Evolutionary conservation across 163 green algal species (phyloP), one percentile per base, ranked within the genome.

Genomic region (Scenedesmus sp.): DNA sequence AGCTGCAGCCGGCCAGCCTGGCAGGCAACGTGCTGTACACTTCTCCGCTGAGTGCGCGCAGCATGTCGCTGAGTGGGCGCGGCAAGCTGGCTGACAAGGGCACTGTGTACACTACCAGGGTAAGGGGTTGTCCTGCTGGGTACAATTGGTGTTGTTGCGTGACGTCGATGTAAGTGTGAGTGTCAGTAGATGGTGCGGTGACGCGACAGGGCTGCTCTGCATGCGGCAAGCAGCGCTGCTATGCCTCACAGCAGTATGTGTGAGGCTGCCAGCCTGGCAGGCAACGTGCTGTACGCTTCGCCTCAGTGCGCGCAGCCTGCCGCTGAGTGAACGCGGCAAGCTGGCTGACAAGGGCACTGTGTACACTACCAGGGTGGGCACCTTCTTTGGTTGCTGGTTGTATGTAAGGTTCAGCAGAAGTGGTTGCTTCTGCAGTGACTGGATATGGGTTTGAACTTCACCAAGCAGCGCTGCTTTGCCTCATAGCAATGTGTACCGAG

Each of bases 101-200:
- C 74, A 96, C 94, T 4, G 94, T 96, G 52, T 96, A 96, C 74
- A 91, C 90, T 2, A 91, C 87, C 74, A 96, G 95, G 93, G 34
- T 46, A 46, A 46, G 34, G 34, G 34, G 34, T 46, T 46, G 34
- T 46, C 34, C 34, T 46, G 34, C 34, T 46, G 34, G 34, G 34
- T 46, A 46, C 34, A 46, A 46, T 46, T 46, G 34, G 34, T 46
- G 34, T 46, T 46, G 34, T 46, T 46, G 34, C 34, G 34, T 46
- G 34, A 46, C 34, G 34, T 46, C 34, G 34, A 46, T 46, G 34
- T 46, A 46, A 46, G 34, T 46, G 34, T 46, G 34, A 46, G 34
- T 46, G 34, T 46, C 34, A 46, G 34, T 46, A 46, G 34, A 46
- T 46, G 34, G 34, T 46, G 34, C 34, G 34, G 34, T 46, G 34